These are phyloP conservation scores for Pythium apleroticum DNA, from an alignment of 352 stramenopile genomes.

Conservation along the genomic window DNA sequence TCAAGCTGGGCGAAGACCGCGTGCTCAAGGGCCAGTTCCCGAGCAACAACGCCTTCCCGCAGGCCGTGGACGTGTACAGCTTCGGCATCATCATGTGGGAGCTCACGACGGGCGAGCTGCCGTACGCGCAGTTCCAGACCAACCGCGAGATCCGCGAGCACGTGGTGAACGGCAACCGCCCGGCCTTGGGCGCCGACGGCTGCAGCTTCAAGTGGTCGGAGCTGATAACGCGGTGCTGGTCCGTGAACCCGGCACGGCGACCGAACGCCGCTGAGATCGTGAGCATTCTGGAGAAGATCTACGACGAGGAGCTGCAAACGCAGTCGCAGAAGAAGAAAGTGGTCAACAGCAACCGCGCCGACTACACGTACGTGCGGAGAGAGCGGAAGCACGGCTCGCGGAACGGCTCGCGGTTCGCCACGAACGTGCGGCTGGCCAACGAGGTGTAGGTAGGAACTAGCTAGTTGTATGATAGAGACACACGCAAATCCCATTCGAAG, in stretches of 20 bases:
- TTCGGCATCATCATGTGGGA: conserved; percentile 90
- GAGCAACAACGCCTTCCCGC: conserved; percentile 43
- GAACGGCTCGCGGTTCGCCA: conserved; percentile 55
- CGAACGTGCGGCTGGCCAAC: conserved; percentile 58
- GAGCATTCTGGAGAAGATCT: conserved; percentile 74
- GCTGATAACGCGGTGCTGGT: conserved; percentile 85
- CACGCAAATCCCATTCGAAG: neutral
- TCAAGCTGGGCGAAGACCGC: conserved; percentile 76
- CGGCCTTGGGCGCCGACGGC: conserved; percentile 70
- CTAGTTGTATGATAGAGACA: conserved; percentile 11
- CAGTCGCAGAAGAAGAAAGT: conserved; percentile 66
- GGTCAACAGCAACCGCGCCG: conserved; percentile 78
- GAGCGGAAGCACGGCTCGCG: conserved; percentile 44
- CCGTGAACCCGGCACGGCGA: conserved; percentile 64
- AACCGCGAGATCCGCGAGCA: conserved; percentile 79
- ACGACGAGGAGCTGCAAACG: conserved; percentile 62
- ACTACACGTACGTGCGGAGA: conserved; percentile 74
- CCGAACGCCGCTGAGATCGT: conserved; percentile 83
- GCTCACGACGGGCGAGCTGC: conserved; percentile 79
- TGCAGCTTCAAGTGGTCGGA: conserved; percentile 86
- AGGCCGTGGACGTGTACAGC: conserved; percentile 87
- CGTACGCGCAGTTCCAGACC: conserved; percentile 61
- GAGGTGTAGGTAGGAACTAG: conserved; percentile 2
- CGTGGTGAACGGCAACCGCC: conserved; percentile 71
- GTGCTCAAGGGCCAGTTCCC: conserved; percentile 62